Conservation (phyloP, 2,329 filamentous ascomycete genomes). For the Calonectria fujianensis region DNA sequence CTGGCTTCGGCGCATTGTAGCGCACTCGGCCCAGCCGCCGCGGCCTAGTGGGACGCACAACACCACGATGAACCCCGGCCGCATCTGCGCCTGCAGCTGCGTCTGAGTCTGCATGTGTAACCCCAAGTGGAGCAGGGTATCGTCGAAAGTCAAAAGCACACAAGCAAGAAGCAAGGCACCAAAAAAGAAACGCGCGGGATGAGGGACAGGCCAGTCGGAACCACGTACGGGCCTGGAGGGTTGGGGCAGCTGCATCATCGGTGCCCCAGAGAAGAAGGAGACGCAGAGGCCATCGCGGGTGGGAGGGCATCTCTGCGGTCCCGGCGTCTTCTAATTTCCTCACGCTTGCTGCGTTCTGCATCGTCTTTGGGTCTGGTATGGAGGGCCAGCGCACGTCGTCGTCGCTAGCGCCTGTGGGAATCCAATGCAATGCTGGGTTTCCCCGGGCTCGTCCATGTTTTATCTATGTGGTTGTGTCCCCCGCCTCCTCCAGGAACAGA, state of each 20-base stretch:
- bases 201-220: conserved; percentile 17
- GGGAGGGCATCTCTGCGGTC: conserved; percentile 9
- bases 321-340: conserved; percentile 18
- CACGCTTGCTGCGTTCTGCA: conserved; percentile 23
- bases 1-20: conserved; percentile 1
- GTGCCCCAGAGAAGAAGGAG: conserved; percentile 24
- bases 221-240: not conserved
- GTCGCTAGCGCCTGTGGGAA: conserved; percentile 20
- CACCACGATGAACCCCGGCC: conserved; percentile 7
- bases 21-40: conserved; percentile 2
- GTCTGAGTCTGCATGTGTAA: conserved; percentile 3
- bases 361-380: conserved; percentile 13
- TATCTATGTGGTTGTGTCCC: conserved; percentile 20
- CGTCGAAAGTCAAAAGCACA: conserved; percentile 4
- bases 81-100: not conserved
- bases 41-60: conserved; percentile 16
- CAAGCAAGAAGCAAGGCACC: not conserved
- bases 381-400: conserved; percentile 26
- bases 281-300: not conserved
- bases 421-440: conserved; percentile 14
- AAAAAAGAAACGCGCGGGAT: not conserved
- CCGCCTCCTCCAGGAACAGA: not conserved
- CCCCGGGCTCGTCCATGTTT: conserved; percentile 22
- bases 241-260: not conserved
- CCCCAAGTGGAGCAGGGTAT: not conserved